Evolutionary conservation across 2,329 filamentous ascomycete species (phyloP).

Genomic region (Fusarium temperatum): DNA sequence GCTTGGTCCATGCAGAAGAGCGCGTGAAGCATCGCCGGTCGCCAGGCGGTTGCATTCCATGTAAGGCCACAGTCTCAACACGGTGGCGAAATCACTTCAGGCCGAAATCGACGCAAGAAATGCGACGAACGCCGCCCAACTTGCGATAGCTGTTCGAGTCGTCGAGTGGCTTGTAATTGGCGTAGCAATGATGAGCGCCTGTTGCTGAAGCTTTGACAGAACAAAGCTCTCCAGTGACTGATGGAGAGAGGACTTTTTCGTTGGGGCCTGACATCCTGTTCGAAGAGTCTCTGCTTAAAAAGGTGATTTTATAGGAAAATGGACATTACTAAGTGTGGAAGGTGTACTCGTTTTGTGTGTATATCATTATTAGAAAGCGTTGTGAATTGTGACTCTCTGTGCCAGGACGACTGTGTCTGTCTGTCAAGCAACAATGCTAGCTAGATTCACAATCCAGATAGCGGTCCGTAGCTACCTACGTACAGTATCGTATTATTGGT

Average conservation of each 20-base stretch:
- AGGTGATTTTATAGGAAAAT: background rate
- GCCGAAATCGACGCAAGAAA: background rate
- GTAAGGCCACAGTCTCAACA: background rate
- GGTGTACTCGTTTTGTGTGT: background rate
- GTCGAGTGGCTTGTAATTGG: background rate
- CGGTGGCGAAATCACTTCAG: background rate
- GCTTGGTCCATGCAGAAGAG: background rate
- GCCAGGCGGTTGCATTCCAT: background rate
- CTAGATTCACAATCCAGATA: no score
- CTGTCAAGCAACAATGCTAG: no score
- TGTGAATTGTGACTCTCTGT: accelerated
- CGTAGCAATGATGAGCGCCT: background rate
- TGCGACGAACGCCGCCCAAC: background rate
- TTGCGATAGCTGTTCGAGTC: background rate
- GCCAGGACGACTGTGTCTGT: no score
- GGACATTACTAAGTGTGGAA: accelerated
- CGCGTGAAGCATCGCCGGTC: background rate
- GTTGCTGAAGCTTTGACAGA: background rate
- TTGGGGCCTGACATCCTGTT: background rate
- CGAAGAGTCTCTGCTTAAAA: background rate
- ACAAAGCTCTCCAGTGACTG: accelerated
- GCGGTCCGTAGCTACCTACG: no score
- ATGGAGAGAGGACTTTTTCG: accelerated
- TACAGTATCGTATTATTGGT: no score
- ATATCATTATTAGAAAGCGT: background rate